Conservation (phyloP, 2,329 filamentous ascomycete species). For the Periconia macrospinosa region DNA sequence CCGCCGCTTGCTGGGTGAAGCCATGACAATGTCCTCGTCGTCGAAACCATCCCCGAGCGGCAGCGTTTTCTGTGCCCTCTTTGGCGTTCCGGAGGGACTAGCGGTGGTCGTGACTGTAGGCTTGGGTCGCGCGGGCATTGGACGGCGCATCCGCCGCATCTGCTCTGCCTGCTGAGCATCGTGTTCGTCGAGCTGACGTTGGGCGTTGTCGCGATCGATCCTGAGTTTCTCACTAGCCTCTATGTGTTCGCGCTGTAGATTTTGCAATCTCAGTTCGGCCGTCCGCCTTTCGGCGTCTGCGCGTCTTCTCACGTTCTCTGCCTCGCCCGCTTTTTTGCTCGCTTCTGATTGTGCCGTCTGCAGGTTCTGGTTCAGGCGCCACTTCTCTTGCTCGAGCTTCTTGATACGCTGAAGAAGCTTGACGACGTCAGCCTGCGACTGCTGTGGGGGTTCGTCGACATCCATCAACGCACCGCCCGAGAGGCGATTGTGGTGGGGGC, state of each 20-base stretch:
- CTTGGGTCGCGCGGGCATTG: conserved; percentile 28
- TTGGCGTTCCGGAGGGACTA: conserved; percentile 60
- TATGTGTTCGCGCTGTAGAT: conserved; percentile 64
- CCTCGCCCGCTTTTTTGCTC: conserved; percentile 70
- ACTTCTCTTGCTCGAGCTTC: conserved; percentile 47
- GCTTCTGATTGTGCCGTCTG: conserved; percentile 51
- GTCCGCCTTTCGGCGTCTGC: conserved; percentile 63
- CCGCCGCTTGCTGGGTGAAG: conserved; percentile 57
- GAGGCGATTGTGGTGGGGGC: not conserved
- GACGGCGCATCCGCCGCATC: conserved; percentile 44
- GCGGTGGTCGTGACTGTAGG: conserved; percentile 1
- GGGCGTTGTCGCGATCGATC: conserved; percentile 64
- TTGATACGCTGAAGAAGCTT: conserved; percentile 47
- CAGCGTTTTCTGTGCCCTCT: conserved; percentile 59
- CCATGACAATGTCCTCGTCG: conserved; percentile 61
- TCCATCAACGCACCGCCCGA: conserved; percentile 16
- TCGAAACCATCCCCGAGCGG: conserved; percentile 77
- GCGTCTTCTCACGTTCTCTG: conserved; percentile 73
- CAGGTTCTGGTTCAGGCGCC: conserved; percentile 40
- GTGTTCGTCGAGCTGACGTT: conserved; percentile 67
- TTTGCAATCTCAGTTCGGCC: conserved; percentile 64
- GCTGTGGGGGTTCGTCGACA: conserved; percentile 21
- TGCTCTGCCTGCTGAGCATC: conserved; percentile 65
- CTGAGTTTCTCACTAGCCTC: conserved; percentile 68
- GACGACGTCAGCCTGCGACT: conserved; percentile 30